These are phyloP conservation scores for Claviceps paspali DNA, from an alignment of 2,329 filamentous ascomycete species.

Conservation along the genomic window DNA sequence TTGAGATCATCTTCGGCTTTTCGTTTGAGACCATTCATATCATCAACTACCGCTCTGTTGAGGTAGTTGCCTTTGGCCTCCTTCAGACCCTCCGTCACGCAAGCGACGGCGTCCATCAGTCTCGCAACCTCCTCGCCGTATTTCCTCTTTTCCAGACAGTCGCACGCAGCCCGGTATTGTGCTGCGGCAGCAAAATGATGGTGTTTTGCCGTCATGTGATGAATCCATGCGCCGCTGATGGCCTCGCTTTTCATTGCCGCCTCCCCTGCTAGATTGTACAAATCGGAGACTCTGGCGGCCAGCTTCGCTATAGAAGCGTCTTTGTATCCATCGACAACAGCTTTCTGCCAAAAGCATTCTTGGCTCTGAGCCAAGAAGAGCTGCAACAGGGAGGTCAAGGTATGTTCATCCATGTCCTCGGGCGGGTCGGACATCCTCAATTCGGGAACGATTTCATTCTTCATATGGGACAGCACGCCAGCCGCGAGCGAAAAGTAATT, in stretches of 20 bases:
- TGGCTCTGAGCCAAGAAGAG: slow-evolving; percentile 85
- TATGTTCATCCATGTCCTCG: slow-evolving; percentile 89
- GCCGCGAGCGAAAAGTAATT: slow-evolving; percentile 83
- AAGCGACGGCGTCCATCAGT: slow-evolving; percentile 64
- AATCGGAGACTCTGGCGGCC: slow-evolving; percentile 75
- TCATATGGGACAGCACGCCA: slow-evolving; percentile 67
- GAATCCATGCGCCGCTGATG: slow-evolving; percentile 90
- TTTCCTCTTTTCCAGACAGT: slow-evolving; percentile 82
- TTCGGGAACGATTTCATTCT: slow-evolving; percentile 63
- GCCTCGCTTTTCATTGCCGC: slow-evolving; percentile 77
- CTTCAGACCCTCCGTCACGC: slow-evolving; percentile 73
- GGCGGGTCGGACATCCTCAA: slow-evolving; percentile 67
- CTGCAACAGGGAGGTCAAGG: slow-evolving; percentile 67
- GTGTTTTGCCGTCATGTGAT: slow-evolving; percentile 93
- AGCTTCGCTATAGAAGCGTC: slow-evolving; percentile 85
- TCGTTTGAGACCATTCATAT: slow-evolving; percentile 69
- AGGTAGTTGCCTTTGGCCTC: slow-evolving; percentile 61
- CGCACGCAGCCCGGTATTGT: slow-evolving; percentile 79
- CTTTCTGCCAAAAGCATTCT: slow-evolving; percentile 97
- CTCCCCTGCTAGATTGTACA: slow-evolving; percentile 74
- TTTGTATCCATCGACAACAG: slow-evolving; percentile 84
- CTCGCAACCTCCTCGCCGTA: slow-evolving; percentile 93
- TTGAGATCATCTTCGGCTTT: slow-evolving; percentile 78
- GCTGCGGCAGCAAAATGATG: slow-evolving; percentile 94
- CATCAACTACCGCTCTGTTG: slow-evolving; percentile 65